Percentiles rank a stretch among this genome's conserved stretches.
Conservation (phyloP, 2,329 filamentous ascomycete species). For the Trichoderma sp. region DNA sequence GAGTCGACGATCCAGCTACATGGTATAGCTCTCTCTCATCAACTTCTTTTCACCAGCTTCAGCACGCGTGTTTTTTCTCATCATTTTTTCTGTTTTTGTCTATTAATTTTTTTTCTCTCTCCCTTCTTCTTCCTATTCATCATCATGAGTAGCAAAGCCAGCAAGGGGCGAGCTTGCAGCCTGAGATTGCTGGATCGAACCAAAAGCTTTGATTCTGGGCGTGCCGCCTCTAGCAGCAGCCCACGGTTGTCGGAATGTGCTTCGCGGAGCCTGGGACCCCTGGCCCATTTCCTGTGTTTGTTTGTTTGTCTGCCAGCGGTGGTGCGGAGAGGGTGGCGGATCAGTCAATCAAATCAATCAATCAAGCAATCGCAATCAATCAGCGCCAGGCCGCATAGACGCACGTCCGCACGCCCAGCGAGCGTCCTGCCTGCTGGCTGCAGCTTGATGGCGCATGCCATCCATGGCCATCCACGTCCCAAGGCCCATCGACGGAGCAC, state of each 20-base stretch:
- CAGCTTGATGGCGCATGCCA: slow-evolving; percentile 25
- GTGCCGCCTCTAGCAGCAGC: not conserved
- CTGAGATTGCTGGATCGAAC: not conserved
- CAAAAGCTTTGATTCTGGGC: not conserved
- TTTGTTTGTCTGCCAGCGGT: slow-evolving; percentile 25
- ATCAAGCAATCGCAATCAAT: slow-evolving; percentile 18
- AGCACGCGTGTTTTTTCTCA: not conserved
- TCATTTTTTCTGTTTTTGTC: not conserved
- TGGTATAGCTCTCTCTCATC: not conserved
- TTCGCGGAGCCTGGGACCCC: slow-evolving; percentile 24
- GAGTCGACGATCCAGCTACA: slow-evolving; percentile 2
- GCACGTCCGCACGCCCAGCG: slow-evolving; percentile 17
- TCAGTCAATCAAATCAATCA: slow-evolving; percentile 21
- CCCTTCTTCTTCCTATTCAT: not conserved
- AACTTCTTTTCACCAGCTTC: not conserved
- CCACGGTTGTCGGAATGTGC: slow-evolving; percentile 24
- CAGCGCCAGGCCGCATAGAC: slow-evolving; percentile 23
- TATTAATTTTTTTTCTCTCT: not conserved
- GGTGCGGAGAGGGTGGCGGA: slow-evolving; percentile 27
- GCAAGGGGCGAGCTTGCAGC: not conserved
- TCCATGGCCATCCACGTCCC: slow-evolving; percentile 22
- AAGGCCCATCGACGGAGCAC: not conserved
- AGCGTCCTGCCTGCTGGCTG: slow-evolving; percentile 15
- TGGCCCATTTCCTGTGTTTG: slow-evolving; percentile 3
- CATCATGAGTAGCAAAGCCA: not conserved